Conservation (phyloP, 2,329 filamentous ascomycete genomes). For the Colletotrichum simmondsii region DNA sequence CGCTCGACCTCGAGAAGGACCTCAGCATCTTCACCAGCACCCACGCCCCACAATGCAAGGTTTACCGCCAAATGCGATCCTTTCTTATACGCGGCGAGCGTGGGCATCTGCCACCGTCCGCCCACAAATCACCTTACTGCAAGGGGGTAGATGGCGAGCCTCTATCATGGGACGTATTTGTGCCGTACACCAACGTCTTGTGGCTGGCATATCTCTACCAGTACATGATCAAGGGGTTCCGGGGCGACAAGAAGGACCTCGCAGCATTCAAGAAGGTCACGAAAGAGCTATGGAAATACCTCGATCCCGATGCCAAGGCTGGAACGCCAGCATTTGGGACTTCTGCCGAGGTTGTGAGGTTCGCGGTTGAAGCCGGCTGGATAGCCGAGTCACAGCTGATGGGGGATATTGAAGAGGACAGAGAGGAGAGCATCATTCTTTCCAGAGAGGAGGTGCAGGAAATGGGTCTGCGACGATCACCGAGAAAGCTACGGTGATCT, state of each 20-base stretch:
- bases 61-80: constrained; percentile 72
- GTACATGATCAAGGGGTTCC: constrained; percentile 61
- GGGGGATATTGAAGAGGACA: constrained; percentile 43
- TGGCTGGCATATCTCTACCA: constrained; percentile 73
- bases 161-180: constrained; percentile 64
- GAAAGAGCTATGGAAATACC: constrained; percentile 63
- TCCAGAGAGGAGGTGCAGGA: constrained; percentile 41
- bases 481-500: constrained; percentile 6
- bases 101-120: constrained; percentile 57
- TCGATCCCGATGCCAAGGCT: constrained; percentile 62
- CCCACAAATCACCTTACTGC: constrained; percentile 58
- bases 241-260: constrained; percentile 58
- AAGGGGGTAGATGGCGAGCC: constrained; percentile 49
- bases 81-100: constrained; percentile 64
- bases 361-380: constrained; percentile 69
- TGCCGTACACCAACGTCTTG: constrained; percentile 72
- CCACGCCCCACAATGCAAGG: constrained; percentile 68
- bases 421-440: constrained; percentile 55
- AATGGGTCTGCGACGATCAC: constrained; percentile 18
- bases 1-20: constrained; percentile 70
- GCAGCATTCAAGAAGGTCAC: constrained; percentile 58
- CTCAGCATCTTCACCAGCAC: constrained; percentile 69
- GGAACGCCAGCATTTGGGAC: constrained; percentile 62
- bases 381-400: constrained; percentile 63
- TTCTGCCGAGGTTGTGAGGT: constrained; percentile 66